Base-by-base conservation (phyloP, 2,329 filamentous ascomycete genomes). In the Mollisia scopiformis region DNA sequence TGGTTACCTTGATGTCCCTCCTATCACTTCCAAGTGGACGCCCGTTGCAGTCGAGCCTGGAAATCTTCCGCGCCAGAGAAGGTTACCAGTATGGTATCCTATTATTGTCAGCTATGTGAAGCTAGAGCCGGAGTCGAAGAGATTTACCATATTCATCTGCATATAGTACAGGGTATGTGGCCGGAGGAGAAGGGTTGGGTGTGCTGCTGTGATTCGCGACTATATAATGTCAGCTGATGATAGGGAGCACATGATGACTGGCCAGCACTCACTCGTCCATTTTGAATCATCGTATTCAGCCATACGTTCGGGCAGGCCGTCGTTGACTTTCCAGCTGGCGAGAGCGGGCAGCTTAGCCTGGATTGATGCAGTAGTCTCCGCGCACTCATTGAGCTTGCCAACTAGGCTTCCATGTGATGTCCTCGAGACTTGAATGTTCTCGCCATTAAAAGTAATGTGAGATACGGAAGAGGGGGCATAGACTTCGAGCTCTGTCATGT, bases 381-480 rank as follows among this genome's bases (percentile, higher is more conserved):
- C 37, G 14, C 75, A 71, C 1, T 68, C 68, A 30, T 62, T 54
- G 1, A 80, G 70, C 0, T 67, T 65, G 2, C 73, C 76, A 16
- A 72, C 72, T 1, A 80, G 71, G 59, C 77, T 71, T n/a, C 75
- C 77, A 54, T 82, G 81, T 0, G 70, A 66, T 0, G 86, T 70
- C 1, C 71, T 74, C 1, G 4, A 47, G 21, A 77, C 71, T 11
- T 52, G 23, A 56, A 74, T 37, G 67, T 35, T 47, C 39, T 75
- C 64, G 60, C 80, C 82, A 52, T 87, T 87, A 80, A 83, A 83
- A 0, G 76, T 78, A 16, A 87, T 71, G 0, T 74, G 72, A 3
- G 74, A 77, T 0, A 84, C 69, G 2, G 73, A 74, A 1, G 76
- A 73, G 0, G 83, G 76, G 0, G 81, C 82, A 63, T 83, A 80